Evolutionary conservation across 176 grass and related monocot genomes (phyloP).

Genomic region (Zizania latifolia): DNA sequence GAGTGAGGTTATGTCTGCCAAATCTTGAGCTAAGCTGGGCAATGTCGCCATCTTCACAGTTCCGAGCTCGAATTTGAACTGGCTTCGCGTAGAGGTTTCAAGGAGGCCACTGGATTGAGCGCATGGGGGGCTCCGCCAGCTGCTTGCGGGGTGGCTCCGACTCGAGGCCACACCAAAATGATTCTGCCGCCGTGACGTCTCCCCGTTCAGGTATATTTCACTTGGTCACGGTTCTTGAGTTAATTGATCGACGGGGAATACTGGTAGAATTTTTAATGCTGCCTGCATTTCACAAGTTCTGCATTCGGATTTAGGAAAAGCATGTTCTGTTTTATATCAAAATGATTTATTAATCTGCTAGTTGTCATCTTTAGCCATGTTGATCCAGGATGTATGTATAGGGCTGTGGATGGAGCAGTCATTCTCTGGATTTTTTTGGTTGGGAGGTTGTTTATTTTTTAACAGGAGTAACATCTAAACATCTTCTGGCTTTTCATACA

Average conservation of each 20-base stretch:
- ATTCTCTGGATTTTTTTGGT: background rate
- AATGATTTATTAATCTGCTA: background rate
- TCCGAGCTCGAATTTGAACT: background rate
- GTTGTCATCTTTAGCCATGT: background rate
- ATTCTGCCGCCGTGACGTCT: background rate
- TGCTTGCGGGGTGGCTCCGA: slow-evolving; percentile 28
- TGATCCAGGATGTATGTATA: background rate
- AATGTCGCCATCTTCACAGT: background rate
- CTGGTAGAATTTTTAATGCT: background rate
- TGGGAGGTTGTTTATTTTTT: background rate
- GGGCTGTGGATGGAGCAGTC: background rate
- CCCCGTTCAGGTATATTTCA: slow-evolving; percentile 37
- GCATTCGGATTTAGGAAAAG: background rate
- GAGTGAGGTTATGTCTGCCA: background rate
- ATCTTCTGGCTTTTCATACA: background rate
- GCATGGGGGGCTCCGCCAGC: slow-evolving; percentile 33
- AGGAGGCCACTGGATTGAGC: background rate
- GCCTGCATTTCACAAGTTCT: background rate
- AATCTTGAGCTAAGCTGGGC: background rate
- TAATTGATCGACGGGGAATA: background rate
- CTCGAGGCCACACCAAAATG: slow-evolving; percentile 10
- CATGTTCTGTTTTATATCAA: background rate
- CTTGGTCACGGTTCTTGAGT: background rate
- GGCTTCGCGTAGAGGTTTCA: background rate
- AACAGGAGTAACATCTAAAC: background rate